phyloP scores from a whole-genome alignment of 495 filamentous ascomycete species.

The Daldinia bambusicola region DNA sequence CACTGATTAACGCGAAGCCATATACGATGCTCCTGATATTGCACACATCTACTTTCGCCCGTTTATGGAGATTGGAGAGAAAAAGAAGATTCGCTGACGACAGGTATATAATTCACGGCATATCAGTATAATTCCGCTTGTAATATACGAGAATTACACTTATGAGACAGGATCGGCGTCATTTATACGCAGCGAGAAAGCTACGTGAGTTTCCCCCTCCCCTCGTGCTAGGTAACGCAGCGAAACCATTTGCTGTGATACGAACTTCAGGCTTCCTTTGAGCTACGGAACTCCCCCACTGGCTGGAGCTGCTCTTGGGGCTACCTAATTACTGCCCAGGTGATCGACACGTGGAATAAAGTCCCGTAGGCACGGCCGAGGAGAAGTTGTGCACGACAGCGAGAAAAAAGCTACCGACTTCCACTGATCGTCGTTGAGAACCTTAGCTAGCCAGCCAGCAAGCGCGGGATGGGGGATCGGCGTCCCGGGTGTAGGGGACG shows the following conservation, averaged over 20 bases:
- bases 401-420: conserved; percentile 12
- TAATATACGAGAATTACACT: conserved; percentile 23
- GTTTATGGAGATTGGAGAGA: conserved; percentile 11
- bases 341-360: conserved; percentile 36
- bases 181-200: conserved; percentile 17
- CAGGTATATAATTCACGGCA: conserved; percentile 29
- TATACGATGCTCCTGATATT: not conserved
- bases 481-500: conserved; percentile 42
- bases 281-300: conserved; percentile 39
- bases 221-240: conserved; percentile 22
- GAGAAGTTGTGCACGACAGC: conserved; percentile 8
- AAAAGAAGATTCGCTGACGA: conserved; percentile 15
- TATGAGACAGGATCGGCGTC: conserved; percentile 29
- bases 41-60: conserved; percentile 4
- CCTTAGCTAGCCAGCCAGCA: conserved; percentile 5
- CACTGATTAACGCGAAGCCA: conserved; percentile 6
- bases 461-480: conserved; percentile 41
- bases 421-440: conserved; percentile 30
- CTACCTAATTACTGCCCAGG: conserved; percentile 2
- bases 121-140: conserved; percentile 10
- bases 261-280: conserved; percentile 14
- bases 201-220: not conserved
- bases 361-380: not conserved
- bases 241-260: conserved; percentile 36
- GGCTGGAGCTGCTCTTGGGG: conserved; percentile 5